Base-by-base conservation (phyloP, 2,329 filamentous ascomycete species). In the Penicillium sumatraense region DNA sequence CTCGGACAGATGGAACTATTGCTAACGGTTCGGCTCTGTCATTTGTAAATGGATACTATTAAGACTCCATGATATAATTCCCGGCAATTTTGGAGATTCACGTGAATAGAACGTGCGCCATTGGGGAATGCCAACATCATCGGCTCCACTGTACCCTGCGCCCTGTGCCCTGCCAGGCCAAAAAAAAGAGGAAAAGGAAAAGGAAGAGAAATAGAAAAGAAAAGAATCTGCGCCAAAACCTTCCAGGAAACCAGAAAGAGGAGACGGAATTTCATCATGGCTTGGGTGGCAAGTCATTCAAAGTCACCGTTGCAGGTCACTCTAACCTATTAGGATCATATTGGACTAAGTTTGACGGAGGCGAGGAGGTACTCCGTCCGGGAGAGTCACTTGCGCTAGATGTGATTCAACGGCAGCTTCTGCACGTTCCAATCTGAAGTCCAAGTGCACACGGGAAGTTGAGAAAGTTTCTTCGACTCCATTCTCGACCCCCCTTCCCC, bases 391-490 rank as follows among this genome's bases (percentile, higher is more conserved):
- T 7, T 27, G 42, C 55, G 49, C 58, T 54, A 58, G 54, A 20
- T 54, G 58, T 58, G 56, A 58, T 60, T 53, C 53, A 54, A 50
- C 49, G 42, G 49, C 51, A 60, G 52, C 31, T 49, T 58, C 53
- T 54, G 56, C 56, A 60, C 53, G 56, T 58, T 60, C 58, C 58
- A 58, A 48, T 29, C 18, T 45, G 26, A 13, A 58, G 53, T 60
- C 53, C 48, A 44, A 54, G 56, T 55, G 49, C 35, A 57, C 58
- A 54, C 53, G 56, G 51, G 48, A 60, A 29, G 29, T 20, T 31
- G 26, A 38, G 10, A 49, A 42, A 46, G 36, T 56, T 49, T 51
- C 53, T 27, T 41, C 31, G 18, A 27, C 16, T 14, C 42, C 27
- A 29, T 31, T 18, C 21, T 44, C 23, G 21, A 21, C 10, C n/a